These are phyloP conservation scores for Bodo saltans DNA, from an alignment of 78 protist species.

Conservation along the genomic window DNA sequence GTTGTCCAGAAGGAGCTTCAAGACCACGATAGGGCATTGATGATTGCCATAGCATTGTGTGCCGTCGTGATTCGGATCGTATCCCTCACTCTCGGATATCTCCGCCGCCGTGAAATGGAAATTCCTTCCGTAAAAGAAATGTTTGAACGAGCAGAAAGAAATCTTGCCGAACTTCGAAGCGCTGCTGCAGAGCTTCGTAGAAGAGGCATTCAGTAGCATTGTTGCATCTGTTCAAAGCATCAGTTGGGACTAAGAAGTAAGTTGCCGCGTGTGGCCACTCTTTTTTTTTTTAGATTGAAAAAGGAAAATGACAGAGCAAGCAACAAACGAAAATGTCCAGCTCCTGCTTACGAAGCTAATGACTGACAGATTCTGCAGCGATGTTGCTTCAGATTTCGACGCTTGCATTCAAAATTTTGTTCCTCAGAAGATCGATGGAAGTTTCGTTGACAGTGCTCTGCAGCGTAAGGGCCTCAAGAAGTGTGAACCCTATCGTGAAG, in stretches of 20 bases:
- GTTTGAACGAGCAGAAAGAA: neutral
- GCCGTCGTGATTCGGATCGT: too few relatives aligned
- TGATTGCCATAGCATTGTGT: too few relatives aligned
- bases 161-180: neutral
- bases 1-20: too few relatives aligned
- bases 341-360: neutral
- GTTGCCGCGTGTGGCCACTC: neutral
- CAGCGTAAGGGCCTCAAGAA: neutral
- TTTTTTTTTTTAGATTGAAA: neutral
- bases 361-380: neutral
- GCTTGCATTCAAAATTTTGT: neutral
- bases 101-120: too few relatives aligned
- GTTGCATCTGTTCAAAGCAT: neutral
- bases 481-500: neutral
- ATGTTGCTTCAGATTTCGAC: neutral
- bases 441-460: neutral
- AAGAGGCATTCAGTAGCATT: neutral
- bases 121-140: too few relatives aligned
- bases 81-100: too few relatives aligned
- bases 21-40: too few relatives aligned
- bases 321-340: neutral
- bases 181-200: neutral
- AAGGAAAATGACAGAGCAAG: neutral
- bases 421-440: neutral
- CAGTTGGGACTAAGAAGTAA: neutral